Evolutionary conservation across 371 early-diverging fungal species (phyloP), one percentile per base, ranked within the genome.

Genomic region (Basidiobolus meristosporus): DNA sequence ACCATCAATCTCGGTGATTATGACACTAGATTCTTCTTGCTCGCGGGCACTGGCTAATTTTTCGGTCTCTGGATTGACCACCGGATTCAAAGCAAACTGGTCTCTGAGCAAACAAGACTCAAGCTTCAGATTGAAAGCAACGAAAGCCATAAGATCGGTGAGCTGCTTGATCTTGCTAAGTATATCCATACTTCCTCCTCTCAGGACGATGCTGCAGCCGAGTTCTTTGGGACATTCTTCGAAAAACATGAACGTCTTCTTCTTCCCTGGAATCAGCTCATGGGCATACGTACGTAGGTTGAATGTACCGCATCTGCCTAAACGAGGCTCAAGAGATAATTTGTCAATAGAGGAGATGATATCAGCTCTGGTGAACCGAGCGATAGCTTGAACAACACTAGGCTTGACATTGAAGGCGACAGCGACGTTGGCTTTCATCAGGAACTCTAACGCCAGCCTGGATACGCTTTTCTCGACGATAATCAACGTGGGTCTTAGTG

Each of bases 161-260:
- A 89, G 73, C 19, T 62, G 63, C 47, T 91, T 90, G 44, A 91
- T 63, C 11, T 66, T 61, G 15, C 51, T 56, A 39, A 90, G 59
- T 7, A 59, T 54, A 18, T 68, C 57, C 12, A 61, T 36, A 5
- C 60, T 53, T 3, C 69, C 85, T 21, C 95, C 92, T n/a, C 89
- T 72, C 36, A 95, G 53, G 0, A 89, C 70, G n/a, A 92, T 55
- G 0, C 88, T 83, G 41, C 89, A 80, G 6, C 90, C 90, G 1
- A 78, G 59, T 22, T 77, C 71, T 18, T 65, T 63, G 3, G 70
- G 65, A 52, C 90, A 87, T 0, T 80, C 82, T 21, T 83, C 77
- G 45, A 96, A 75, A 46, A 75, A 75, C 40, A 96, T 54, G 51
- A 82, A 87, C 17, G 88, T 77, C 44, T 86, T 88, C 20, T 82